Base-by-base conservation (phyloP, 2,329 filamentous ascomycete genomes). In the Diplodia intermedia region DNA sequence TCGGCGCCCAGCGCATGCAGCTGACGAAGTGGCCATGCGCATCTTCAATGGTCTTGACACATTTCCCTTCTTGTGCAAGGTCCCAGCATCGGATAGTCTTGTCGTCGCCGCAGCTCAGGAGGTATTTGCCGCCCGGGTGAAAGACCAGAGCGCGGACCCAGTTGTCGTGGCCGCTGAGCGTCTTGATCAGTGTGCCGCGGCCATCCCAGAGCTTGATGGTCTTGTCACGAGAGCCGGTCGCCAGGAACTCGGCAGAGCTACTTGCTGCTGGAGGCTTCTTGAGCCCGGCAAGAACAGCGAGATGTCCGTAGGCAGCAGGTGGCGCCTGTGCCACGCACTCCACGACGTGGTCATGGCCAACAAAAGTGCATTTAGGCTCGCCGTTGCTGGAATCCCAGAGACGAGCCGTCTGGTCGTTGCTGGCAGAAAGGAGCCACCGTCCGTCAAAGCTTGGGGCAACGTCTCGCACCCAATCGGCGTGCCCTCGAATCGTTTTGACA, bases 21-120 rank as follows among this genome's bases (percentile, higher is more conserved):
- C 88, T 93, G 61, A 97, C 88, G 74, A 98, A 97, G 76, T 93
- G 93, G 4, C 86, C 89, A 76, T 97, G 93, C 0, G 89, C 89
- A 70, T 93, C 91, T 47, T 86, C 84, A 18, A 98, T 82, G 0
- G 88, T 89, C 79, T 94, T 94, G 72, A 97, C 93, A 73, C 93
- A 94, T 75, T 93, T 94, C 52, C 92, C 92, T 77, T 97, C 93
- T 77, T 98, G 94, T 31, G 87, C 86, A 31, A 98, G 82, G 81
- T 98, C 94, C 94, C 94, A 98, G 82, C 94, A 97, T 67, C 94
- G 86, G 69, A 98, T 85, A 4, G 92, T 94, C 82, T 95, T 97
- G 81, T 98, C 94, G 77, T 98, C 94, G 18, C 90, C 87, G 23
- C 91, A 92, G 7, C 90, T 94, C 6, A 98, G 81, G 1, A 98